Evolutionary conservation across 2,329 filamentous ascomycete genomes (phyloP), one percentile per base, ranked within the genome.

Genomic region (Scedosporium aurantiacum): DNA sequence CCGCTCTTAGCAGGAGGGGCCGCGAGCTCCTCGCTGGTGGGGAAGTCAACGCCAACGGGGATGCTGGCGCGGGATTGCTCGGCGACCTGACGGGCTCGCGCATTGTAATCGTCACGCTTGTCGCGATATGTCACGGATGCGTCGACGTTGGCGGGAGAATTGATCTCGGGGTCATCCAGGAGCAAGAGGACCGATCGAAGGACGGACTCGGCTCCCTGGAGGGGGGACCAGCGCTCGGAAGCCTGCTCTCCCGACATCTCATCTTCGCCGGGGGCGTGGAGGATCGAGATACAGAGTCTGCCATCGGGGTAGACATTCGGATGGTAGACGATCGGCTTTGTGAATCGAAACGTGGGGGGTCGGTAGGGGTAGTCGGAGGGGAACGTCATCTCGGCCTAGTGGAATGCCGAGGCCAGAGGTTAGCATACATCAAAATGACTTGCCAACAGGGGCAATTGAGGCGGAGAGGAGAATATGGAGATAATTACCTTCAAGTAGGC

Each of bases 251-350:
- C 94, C 0, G 92, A 96, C 79, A 92, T 93, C 67, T 89, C 84
- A 70, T 97, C 93, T 64, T 97, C 91, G 66, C 94, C 94, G 0
- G 94, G 91, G 18, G 85, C 83, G 74, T 99, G 93, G 10, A 99
- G 85, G 69, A 99, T 99, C 55, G 92, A 97, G 72, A 99, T 97
- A 78, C 94, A 97, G 54, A 97, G 82, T 66, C 87, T 87, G 68
- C 93, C 93, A 72, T 97, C 90, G 5, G 85, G 76, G 76, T 97
- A 97, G 69, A 99, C 87, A 73, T 99, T 99, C 2, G 93, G 93
- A 73, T 99, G 93, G 76, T 85, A 91, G 64, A 97, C 87, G 16
- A 89, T 85, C 40, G 81, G 82, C 23, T 78, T 76, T 18, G 85
- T 72, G 76, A 99, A 97, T 65, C 87, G 87, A 79, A 99, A 97